Evolutionary conservation across 2,329 filamentous ascomycete genomes (phyloP), one percentile per base, ranked within the genome.

Genomic region (Trichocomaceae sp.): DNA sequence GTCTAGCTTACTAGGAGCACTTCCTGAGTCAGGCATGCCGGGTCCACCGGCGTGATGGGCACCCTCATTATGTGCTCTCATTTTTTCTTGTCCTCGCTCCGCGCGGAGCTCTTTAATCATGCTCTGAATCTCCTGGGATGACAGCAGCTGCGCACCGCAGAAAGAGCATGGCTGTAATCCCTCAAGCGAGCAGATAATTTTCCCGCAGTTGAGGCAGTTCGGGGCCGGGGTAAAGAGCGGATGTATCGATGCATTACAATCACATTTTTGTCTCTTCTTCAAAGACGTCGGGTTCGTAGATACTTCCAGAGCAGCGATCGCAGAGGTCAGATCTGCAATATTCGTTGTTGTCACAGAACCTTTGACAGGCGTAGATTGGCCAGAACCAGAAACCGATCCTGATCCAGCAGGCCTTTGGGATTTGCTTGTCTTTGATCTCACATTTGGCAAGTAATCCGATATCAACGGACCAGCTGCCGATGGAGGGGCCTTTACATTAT

Each of bases 121-220:
- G 33, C 81, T 83, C 64, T 95, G 86, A 9, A 96, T 83, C 53
- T 97, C 90, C 3, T 80, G 74, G 0, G 82, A 69, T 29, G 80
- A 85, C 7, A 99, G 75, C 0, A 99, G 76, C 0, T 89, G 83
- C 0, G 81, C 78, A 0, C 84, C 84, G 73, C 93, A 99, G 66
- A 88, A 96, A 0, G 92, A 96, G 70, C 93, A 99, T 0, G 92
- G 92, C 0, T 92, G 92, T 0, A 97, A 78, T 0, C 93, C 93
- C 71, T 99, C 91, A 65, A 93, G 91, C 22, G 95, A 83, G 69
- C 93, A 99, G 53, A 97, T 86, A 12, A 99, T 90, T 69, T 97
- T 97, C 57, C 93, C 93, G 64, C 93, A 99, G 45, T 81, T 85
- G 15, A 95, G 75, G 67, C 93, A 99, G 68, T 97, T 99, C 0